Percentiles rank a stretch among this genome's conserved stretches.
Evolutionary conservation across 108 stramenopile species (phyloP).

Genomic region (Skeletonema costatum): DNA sequence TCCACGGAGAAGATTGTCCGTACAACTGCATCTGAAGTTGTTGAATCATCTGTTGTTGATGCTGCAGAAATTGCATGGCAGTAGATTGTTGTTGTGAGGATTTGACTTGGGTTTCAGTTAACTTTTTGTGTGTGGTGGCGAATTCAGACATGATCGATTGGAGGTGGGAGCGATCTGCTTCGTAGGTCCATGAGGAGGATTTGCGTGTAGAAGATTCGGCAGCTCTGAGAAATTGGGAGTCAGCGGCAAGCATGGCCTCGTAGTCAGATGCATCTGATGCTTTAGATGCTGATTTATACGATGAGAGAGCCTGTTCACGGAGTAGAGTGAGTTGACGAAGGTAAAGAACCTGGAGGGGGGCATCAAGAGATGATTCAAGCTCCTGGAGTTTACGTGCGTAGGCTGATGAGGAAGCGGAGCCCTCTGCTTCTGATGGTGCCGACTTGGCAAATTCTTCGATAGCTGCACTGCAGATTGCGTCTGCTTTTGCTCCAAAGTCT

Average conservation of each 20-base stretch:
- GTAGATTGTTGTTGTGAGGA: slow-evolving; percentile 87
- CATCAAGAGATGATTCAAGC: slow-evolving; percentile 87
- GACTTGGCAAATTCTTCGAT: slow-evolving; percentile 87
- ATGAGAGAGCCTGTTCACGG: slow-evolving; percentile 85
- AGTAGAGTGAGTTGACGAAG: slow-evolving; percentile 84
- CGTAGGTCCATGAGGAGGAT: slow-evolving; percentile 86
- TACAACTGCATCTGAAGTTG: slow-evolving; percentile 95
- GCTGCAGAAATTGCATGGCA: slow-evolving; percentile 93
- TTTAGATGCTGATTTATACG: slow-evolving; percentile 78
- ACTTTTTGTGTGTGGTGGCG: slow-evolving; percentile 79
- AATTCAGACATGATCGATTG: slow-evolving; percentile 88
- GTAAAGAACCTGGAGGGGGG: slow-evolving; percentile 92
- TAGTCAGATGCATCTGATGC: slow-evolving; percentile 88
- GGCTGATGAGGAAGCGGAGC: slow-evolving; percentile 58
- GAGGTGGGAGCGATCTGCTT: slow-evolving; percentile 76
- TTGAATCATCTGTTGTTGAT: slow-evolving; percentile 96
- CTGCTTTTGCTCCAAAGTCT: slow-evolving; percentile 85
- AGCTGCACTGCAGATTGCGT: slow-evolving; percentile 88
- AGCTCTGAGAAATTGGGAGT: slow-evolving; percentile 77
- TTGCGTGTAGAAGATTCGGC: slow-evolving; percentile 89
- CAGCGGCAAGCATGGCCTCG: slow-evolving; percentile 95
- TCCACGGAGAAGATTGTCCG: slow-evolving; percentile 92
- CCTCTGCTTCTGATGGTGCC: slow-evolving; percentile 81
- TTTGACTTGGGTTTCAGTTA: slow-evolving; percentile 76
- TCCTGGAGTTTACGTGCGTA: slow-evolving; percentile 91